phyloP scores from a whole-genome alignment of 192 early-diverging fungal genomes.

The Backusella australiensis region DNA sequence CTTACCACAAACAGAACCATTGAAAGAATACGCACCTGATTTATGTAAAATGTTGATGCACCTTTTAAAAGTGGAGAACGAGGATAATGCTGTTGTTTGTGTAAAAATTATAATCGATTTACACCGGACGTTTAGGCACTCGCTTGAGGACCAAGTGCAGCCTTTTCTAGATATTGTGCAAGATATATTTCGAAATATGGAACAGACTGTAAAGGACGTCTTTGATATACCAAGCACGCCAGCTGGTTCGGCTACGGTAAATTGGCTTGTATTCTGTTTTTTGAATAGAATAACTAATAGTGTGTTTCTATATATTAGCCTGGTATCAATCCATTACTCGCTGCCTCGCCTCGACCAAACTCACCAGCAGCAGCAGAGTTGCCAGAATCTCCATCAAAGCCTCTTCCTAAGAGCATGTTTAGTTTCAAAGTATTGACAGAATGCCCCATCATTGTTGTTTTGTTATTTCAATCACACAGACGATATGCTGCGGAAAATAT shows the following conservation, averaged over 20 bases:
- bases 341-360: constrained; percentile 69
- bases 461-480: constrained; percentile 90
- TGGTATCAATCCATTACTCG: constrained; percentile 37
- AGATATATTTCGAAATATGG: constrained; percentile 95
- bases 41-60: constrained; percentile 74
- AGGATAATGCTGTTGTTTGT: constrained; percentile 94
- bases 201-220: constrained; percentile 73
- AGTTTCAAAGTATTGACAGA: constrained; percentile 99
- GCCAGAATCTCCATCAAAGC: constrained; percentile 54
- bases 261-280: background rate
- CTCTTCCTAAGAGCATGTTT: constrained; percentile 68
- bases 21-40: constrained; percentile 73
- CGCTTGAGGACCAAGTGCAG: constrained; percentile 84
- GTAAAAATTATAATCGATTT: constrained; percentile 96
- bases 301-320: constrained; percentile 17
- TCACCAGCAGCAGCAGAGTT: constrained; percentile 66
- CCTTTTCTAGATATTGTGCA: constrained; percentile 89
- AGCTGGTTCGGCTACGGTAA: constrained; percentile 38
- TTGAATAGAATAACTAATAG: background rate
- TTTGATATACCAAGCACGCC: constrained; percentile 75
- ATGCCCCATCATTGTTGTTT: constrained; percentile 96
- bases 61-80: constrained; percentile 87
- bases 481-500: constrained; percentile 80
- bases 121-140: constrained; percentile 80
- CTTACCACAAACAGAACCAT: constrained; percentile 84